Conservation (phyloP, 768 basidiomycete species). For the Sarcodon aspratus region DNA sequence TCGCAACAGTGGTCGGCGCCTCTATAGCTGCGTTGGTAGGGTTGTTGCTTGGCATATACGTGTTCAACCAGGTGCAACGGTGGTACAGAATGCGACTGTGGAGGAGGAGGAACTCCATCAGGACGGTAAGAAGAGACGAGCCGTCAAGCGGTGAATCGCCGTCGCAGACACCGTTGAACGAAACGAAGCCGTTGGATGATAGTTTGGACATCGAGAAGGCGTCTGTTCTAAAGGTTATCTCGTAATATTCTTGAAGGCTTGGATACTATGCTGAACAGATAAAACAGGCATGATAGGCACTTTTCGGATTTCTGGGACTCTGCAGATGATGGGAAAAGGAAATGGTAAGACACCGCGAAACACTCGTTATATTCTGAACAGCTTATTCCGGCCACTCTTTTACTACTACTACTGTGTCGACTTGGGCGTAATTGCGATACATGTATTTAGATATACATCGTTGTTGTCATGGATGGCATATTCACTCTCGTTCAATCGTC, state of each 20-base stretch:
- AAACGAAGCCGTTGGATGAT: constrained; percentile 29
- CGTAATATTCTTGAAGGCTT: constrained; percentile 23
- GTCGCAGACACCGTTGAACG: constrained; percentile 39
- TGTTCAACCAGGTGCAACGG: neutral
- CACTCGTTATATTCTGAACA: no score
- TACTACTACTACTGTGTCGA: no score
- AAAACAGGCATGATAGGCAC: constrained; percentile 27
- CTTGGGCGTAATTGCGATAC: no score
- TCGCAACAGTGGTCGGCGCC: neutral
- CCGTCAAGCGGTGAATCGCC: constrained; percentile 11
- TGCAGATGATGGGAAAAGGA: constrained; percentile 12
- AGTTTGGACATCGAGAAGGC: constrained; percentile 38
- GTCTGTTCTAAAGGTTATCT: constrained; percentile 7
- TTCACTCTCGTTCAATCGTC: constrained; percentile 16
- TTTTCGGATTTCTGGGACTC: no score
- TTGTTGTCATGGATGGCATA: neutral
- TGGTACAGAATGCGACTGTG: neutral
- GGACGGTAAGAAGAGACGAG: no score
- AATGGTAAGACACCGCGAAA: constrained; percentile 30
- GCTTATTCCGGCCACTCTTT: no score
- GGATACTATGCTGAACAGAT: constrained; percentile 47
- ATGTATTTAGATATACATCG: neutral
- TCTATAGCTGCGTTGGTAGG: neutral
- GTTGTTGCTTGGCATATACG: neutral
- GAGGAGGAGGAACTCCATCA: neutral